Conservation (phyloP, 129 eudicot genomes). For the Flaveria sonorensis region DNA sequence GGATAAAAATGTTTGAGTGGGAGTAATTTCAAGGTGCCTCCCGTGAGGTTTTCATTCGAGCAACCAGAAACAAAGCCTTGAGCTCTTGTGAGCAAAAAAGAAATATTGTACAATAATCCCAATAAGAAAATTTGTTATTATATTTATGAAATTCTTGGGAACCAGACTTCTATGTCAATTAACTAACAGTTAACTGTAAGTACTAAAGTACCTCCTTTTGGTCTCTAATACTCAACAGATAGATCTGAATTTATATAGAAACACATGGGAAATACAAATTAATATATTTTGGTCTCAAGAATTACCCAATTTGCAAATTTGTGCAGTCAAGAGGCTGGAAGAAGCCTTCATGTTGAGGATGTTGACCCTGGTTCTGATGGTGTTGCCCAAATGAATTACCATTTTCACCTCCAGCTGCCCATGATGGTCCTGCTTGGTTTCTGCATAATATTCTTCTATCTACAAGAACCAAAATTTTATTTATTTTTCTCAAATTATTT, state of each 20-base stretch:
- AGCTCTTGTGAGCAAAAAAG: no score
- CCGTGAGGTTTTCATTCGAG: no score
- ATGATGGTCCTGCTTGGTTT: slow-evolving; percentile 74
- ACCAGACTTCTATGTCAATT: neutral
- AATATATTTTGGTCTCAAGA: neutral
- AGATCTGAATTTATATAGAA: neutral
- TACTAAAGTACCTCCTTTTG: neutral
- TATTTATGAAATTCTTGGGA: neutral
- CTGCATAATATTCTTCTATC: slow-evolving; percentile 71
- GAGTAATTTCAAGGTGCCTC: no score
- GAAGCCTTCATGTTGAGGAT: slow-evolving; percentile 69
- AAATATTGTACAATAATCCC: neutral
- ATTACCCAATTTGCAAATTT: slow-evolving; percentile 84
- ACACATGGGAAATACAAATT: slow-evolving; percentile 1
- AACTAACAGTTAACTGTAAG: neutral
- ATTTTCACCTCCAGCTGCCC: slow-evolving; percentile 67
- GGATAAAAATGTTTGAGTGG: no score
- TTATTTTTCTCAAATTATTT: neutral
- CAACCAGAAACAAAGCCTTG: neutral
- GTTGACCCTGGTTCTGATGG: slow-evolving; percentile 62
- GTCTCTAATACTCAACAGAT: neutral
- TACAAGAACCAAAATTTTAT: slow-evolving; percentile 3
- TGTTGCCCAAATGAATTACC: slow-evolving; percentile 50
- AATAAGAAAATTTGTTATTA: neutral
- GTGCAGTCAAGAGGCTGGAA: slow-evolving; percentile 87